phyloP scores from a whole-genome alignment of 2,329 filamentous ascomycete species.

The Trichoderma polysporum region DNA sequence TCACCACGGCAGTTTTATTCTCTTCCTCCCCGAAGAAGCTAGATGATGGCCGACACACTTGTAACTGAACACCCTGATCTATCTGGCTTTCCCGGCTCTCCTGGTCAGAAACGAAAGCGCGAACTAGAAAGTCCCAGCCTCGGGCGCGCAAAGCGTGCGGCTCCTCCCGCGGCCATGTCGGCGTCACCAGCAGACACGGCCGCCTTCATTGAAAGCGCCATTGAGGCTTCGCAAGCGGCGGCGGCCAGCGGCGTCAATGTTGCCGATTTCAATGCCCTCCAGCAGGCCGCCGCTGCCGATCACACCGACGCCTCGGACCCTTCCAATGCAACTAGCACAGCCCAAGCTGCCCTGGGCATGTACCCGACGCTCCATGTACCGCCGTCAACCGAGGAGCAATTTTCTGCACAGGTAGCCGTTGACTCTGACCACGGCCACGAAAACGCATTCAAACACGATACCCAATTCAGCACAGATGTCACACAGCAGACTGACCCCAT shows the following conservation, averaged over 20 bases:
- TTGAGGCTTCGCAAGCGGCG: conserved; percentile 44
- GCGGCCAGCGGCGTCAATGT: conserved; percentile 46
- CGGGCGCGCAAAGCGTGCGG: conserved; percentile 51
- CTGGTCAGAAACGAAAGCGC: conserved; percentile 57
- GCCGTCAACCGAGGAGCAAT: conserved; percentile 58
- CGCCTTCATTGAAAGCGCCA: conserved; percentile 55
- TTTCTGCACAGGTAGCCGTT: conserved; percentile 51
- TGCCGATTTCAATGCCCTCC: conserved; percentile 57
- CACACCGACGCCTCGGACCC: conserved; percentile 51
- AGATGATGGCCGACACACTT: conserved; percentile 48
- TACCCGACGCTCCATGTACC: conserved; percentile 61
- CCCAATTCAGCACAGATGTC: conserved; percentile 35
- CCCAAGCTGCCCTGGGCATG: conserved; percentile 59
- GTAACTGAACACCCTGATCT: conserved; percentile 50
- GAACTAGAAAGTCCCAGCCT: conserved; percentile 50
- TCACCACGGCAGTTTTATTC: neutral
- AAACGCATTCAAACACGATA: conserved; percentile 31
- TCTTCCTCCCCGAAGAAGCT: neutral
- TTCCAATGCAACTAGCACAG: conserved; percentile 57
- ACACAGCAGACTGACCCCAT: conserved; percentile 35
- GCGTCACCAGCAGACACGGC: conserved; percentile 45
- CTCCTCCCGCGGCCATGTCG: conserved; percentile 46
- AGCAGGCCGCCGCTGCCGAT: conserved; percentile 50
- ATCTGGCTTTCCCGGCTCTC: conserved; percentile 42
- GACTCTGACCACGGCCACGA: conserved; percentile 27